These are phyloP conservation scores for Kuraishia floccosa DNA, from an alignment of 805 yeast genomes.

Conservation along the genomic window DNA sequence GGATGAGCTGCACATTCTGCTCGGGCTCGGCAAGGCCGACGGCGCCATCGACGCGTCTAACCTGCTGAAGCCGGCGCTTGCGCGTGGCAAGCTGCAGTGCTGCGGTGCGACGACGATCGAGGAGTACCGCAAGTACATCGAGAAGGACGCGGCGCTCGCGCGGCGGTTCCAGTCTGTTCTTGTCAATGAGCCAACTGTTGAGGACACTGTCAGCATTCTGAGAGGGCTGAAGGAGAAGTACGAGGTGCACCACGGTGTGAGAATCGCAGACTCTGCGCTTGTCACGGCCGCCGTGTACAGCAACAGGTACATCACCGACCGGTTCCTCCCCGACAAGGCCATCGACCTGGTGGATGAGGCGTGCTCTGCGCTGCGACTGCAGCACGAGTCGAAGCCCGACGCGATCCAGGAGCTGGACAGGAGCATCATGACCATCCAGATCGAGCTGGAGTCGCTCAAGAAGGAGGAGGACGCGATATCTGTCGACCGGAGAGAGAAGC, in stretches of 20 bases:
- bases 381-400: slow-evolving; percentile 96
- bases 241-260: slow-evolving; percentile 96
- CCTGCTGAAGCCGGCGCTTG: slow-evolving; percentile 83
- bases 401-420: slow-evolving; percentile 85
- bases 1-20: slow-evolving; percentile 81
- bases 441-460: slow-evolving; percentile 86
- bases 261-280: slow-evolving; percentile 83
- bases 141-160: slow-evolving; percentile 92
- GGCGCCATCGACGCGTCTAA: slow-evolving; percentile 96
- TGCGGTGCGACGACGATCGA: slow-evolving; percentile 96
- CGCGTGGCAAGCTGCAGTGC: slow-evolving; percentile 85
- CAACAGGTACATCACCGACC: slow-evolving; percentile 82
- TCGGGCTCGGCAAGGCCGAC: slow-evolving; percentile 88
- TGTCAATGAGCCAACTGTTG: slow-evolving; percentile 80
- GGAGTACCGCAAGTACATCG: slow-evolving; percentile 86
- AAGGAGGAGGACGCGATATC: slow-evolving; percentile 88
- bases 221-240: slow-evolving; percentile 91
- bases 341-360: slow-evolving; percentile 96
- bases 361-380: slow-evolving; percentile 86
- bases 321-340: slow-evolving; percentile 92
- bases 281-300: slow-evolving; percentile 90
- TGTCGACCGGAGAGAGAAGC: slow-evolving; percentile 60
- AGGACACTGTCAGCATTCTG: slow-evolving; percentile 82
- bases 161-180: slow-evolving; percentile 86
- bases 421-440: slow-evolving; percentile 84